phyloP scores from a whole-genome alignment of 176 grass and related monocot genomes.

The Panicum miliaceum region DNA sequence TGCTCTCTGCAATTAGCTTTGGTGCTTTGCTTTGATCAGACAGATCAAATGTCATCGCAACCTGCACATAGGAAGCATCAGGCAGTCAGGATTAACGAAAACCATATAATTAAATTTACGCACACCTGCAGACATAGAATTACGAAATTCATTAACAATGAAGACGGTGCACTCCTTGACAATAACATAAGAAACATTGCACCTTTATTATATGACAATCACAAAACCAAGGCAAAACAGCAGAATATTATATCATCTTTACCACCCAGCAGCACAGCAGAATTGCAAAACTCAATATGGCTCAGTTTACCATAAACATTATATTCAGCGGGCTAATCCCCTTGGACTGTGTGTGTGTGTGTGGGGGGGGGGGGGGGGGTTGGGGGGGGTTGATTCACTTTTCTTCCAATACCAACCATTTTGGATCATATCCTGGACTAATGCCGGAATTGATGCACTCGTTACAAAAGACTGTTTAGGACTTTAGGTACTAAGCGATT shows the following conservation, averaged over 20 bases:
- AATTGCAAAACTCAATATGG: not conserved
- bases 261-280: not conserved
- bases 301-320: not conserved
- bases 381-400: not conserved
- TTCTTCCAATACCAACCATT: not conserved
- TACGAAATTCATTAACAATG: not conserved
- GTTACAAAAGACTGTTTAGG: not conserved
- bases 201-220: not conserved
- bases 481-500: not conserved
- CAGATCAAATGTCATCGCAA: slow-evolving; percentile 62
- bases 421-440: not conserved
- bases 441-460: not conserved
- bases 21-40: slow-evolving; percentile 71
- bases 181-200: not conserved
- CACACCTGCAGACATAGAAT: not conserved
- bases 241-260: slow-evolving; percentile 4
- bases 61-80: slow-evolving; percentile 48
- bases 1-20: slow-evolving; percentile 75
- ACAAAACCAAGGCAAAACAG: not conserved
- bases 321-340: not conserved
- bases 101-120: not conserved
- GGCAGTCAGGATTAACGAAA: not conserved
- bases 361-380: too few relatives aligned
- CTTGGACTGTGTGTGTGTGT: too few relatives aligned
- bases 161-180: not conserved